Percentiles rank a stretch among this genome's conserved stretches.
Conservation (phyloP, 129 eudicot genomes). For the Logfia minima region DNA sequence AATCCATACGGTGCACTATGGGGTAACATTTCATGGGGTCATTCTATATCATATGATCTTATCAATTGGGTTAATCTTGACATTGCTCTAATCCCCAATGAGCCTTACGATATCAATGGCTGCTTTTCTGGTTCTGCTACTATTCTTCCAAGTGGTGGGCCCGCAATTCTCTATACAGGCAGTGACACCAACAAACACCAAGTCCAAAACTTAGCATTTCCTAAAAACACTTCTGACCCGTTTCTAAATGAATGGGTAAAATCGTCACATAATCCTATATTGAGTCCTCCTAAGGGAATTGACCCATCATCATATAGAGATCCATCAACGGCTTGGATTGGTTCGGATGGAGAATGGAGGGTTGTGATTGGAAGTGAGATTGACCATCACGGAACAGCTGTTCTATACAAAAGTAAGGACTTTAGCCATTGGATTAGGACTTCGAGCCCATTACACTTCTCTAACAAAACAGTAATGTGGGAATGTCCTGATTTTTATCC, state of each 20-base stretch:
- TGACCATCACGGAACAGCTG: constrained; percentile 44
- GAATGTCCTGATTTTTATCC: constrained; percentile 84
- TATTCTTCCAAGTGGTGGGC: constrained; percentile 40
- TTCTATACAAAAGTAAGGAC: constrained; percentile 54
- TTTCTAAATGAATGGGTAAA: constrained; percentile 58
- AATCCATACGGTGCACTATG: constrained; percentile 53
- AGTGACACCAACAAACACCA: constrained; percentile 31
- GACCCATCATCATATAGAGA: constrained; percentile 45
- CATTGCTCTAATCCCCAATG: constrained; percentile 45
- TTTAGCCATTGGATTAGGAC: constrained; percentile 41
- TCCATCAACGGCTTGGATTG: constrained; percentile 75
- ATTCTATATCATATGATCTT: constrained; percentile 65
- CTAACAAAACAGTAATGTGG: constrained; percentile 61
- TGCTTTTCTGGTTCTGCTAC: constrained; percentile 73
- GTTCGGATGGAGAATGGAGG: constrained; percentile 50
- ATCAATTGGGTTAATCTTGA: constrained; percentile 64
- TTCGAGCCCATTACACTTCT: constrained; percentile 41
- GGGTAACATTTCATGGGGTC: constrained; percentile 69
- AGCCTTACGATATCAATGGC: constrained; percentile 53
- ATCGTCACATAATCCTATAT: constrained; percentile 49
- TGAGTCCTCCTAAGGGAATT: constrained; percentile 38
- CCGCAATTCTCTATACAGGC: constrained; percentile 63
- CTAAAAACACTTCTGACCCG: constrained; percentile 68
- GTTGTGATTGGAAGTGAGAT: constrained; percentile 53
- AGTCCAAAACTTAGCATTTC: constrained; percentile 64